Conservation (phyloP, 2,329 filamentous ascomycete species). For the Parastagonospora nodorum region DNA sequence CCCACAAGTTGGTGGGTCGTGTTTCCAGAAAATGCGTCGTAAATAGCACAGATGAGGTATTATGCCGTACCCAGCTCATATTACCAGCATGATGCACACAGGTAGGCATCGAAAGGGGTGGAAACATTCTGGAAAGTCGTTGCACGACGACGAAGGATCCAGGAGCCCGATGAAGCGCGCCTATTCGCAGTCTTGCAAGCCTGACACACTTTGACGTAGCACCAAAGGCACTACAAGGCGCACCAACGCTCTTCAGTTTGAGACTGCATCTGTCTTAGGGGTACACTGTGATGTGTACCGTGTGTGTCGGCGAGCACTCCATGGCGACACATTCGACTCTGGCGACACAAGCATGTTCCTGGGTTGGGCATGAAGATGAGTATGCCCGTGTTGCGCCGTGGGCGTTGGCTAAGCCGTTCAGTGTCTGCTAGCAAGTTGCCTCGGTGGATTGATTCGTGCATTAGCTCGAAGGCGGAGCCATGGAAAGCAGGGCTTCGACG, state of each 20-base stretch:
- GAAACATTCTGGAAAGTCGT: constrained; percentile 16
- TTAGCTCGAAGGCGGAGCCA: constrained; percentile 18
- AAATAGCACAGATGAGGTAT: constrained; percentile 29
- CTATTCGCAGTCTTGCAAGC: constrained; percentile 6
- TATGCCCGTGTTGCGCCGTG: constrained; percentile 20
- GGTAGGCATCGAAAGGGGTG: constrained; percentile 24
- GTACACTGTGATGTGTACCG: neutral
- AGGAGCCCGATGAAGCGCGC: constrained; percentile 16
- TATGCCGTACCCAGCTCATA: constrained; percentile 28
- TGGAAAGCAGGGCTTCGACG: constrained; percentile 34
- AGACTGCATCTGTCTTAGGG: neutral
- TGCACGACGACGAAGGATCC: constrained; percentile 13
- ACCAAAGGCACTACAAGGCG: neutral
- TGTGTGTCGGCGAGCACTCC: constrained; percentile 23
- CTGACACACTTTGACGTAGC: constrained; percentile 17
- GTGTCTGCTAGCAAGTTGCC: constrained; percentile 25
- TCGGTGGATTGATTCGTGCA: constrained; percentile 34
- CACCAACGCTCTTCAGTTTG: neutral
- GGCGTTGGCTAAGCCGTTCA: constrained; percentile 24
- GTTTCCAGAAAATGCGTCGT: constrained; percentile 16
- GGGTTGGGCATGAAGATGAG: constrained; percentile 27
- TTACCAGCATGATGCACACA: constrained; percentile 11
- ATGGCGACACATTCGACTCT: constrained; percentile 26
- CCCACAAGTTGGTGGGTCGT: constrained; percentile 10
- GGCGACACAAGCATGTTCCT: constrained; percentile 19